A percentile compares a stretch with the other conserved stretches of the same genome.
Conservation (phyloP, 805 yeast species). For the Yarrowia yakushimensis region DNA sequence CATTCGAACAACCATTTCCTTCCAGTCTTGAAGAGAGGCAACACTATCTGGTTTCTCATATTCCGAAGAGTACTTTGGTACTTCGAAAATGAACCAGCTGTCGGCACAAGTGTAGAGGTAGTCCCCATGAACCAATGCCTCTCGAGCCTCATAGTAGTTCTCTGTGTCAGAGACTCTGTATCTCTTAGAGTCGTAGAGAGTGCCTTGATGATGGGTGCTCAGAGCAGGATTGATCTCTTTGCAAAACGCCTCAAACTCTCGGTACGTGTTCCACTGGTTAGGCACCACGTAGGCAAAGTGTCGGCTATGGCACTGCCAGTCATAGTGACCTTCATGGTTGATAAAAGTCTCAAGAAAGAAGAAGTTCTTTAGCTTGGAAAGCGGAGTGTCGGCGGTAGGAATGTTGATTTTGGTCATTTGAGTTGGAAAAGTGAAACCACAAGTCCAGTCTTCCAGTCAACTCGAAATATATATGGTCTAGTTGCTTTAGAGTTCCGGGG, state of each 20-base stretch:
- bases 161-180: conserved; percentile 3
- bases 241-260: conserved; percentile 5
- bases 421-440: neutral
- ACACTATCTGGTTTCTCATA: conserved; percentile 3
- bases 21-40: conserved; percentile 5
- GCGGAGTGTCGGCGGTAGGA: neutral
- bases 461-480: neutral
- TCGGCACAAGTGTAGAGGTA: conserved; percentile 14
- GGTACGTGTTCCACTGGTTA: conserved; percentile 10
- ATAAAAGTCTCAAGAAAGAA: conserved; percentile 12
- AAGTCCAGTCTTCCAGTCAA: neutral
- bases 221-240: neutral
- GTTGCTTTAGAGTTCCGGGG: neutral
- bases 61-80: conserved; percentile 1
- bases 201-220: neutral
- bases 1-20: conserved; percentile 1
- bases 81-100: conserved; percentile 8
- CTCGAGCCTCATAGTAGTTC: conserved; percentile 1
- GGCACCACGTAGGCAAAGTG: conserved; percentile 7
- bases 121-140: neutral
- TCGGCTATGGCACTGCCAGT: conserved; percentile 1
- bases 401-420: neutral
- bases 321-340: conserved; percentile 14
- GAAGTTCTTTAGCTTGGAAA: neutral
- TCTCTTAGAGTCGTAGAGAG: neutral